Percentiles rank a stretch among this genome's conserved stretches.
phyloP scores from a whole-genome alignment of 768 basidiomycete species.

The Cystobasidium ongulense region DNA sequence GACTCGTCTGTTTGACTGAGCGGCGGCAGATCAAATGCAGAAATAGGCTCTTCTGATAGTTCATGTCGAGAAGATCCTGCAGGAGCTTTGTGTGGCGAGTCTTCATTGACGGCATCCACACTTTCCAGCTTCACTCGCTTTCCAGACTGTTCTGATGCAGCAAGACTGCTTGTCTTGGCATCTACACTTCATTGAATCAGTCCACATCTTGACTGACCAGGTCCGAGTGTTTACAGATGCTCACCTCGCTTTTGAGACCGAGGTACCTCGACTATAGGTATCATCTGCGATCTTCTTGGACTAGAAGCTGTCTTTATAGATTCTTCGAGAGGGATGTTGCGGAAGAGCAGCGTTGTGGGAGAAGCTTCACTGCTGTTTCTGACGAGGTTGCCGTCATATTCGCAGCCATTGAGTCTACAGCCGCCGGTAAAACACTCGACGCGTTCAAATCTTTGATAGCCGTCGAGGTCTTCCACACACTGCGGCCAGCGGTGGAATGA shows the following conservation, averaged over 20 bases:
- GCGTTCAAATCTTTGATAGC: not conserved
- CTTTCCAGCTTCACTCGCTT: not conserved
- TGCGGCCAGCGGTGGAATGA: not conserved
- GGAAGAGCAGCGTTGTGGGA: not conserved
- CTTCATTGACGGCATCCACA: not conserved
- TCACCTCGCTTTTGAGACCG: not conserved
- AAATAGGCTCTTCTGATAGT: not conserved
- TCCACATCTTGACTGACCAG: too few relatives aligned
- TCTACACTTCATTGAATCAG: not conserved
- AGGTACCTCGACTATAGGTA: not conserved
- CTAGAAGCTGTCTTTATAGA: not conserved
- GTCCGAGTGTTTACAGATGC: too few relatives aligned
- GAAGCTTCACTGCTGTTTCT: not conserved
- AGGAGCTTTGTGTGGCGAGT: not conserved
- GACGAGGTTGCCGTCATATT: not conserved
- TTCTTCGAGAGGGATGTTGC: not conserved
- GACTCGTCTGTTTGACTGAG: not conserved
- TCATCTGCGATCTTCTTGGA: not conserved
- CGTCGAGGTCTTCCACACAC: not conserved
- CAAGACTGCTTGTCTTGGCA: not conserved
- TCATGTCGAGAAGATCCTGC: not conserved
- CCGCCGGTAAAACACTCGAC: not conserved
- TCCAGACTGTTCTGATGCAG: not conserved
- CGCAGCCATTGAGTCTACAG: not conserved
- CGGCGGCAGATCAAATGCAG: not conserved